Evolutionary conservation across 2,329 filamentous ascomycete species (phyloP), one percentile per base, ranked within the genome.

Genomic region (Colletotrichum neosansevieriae): DNA sequence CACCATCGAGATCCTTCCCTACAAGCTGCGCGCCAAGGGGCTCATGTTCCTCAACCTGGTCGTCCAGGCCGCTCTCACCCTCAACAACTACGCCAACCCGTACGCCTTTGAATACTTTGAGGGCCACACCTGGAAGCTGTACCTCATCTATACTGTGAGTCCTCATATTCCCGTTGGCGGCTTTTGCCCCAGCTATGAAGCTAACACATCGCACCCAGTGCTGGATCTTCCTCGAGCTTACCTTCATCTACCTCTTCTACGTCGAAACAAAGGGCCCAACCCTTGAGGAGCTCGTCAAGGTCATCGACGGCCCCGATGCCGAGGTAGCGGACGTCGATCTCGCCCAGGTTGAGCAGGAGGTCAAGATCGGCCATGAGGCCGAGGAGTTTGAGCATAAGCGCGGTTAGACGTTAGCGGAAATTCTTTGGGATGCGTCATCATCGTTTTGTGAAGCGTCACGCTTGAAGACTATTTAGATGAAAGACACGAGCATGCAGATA

Each of bases 241-340:
- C 76, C 74, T 86, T 86, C 75, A 83, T 88, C 70, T 88, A 86
- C 77, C 85, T 82, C 75, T 82, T 83, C 79, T 83, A 82, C 74
- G 79, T 90, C 72, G 89, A 92, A 79, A 91, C 89, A 44, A 84
- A 84, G 71, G 88, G 88, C 36, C 86, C 87, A 2, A 90, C 89
- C 17, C 87, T 91, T 40, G 89, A 91, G 78, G 88, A 91, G 77
- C 83, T 91, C 56, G 88, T 87, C 75, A 88, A 87, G 79, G 85
- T 91, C 78, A 91, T 91, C 77, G 89, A 91, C 72, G 89, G 88
- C 44, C 85, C 89, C 36, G 79, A 84, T 17, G 88, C 86, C 40
- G 72, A 78, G 51, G 84, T 85, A 15, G 83, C 80, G 6, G 79
- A 80, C 66, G 67, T 86, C 62, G 80, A 86, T 72, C 74, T 85